phyloP scores from a whole-genome alignment of 2,329 filamentous ascomycete genomes.

The Cladosporium sp. region DNA sequence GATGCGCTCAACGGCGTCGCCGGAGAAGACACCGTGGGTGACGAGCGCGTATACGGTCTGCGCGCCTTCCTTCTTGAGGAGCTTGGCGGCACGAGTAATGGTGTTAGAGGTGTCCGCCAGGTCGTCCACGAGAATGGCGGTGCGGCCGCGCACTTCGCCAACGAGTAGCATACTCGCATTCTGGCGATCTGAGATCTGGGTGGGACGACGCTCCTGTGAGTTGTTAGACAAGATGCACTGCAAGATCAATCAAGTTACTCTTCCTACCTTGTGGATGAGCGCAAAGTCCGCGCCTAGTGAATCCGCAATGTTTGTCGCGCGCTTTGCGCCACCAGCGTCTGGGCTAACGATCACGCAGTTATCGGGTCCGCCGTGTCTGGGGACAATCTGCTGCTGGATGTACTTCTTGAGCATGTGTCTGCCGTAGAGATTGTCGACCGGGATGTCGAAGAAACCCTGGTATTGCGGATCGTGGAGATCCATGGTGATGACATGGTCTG shows the following conservation, averaged over 20 bases:
- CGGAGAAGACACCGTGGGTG: constrained; percentile 91
- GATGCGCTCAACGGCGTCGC: constrained; percentile 89
- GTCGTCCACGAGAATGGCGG: constrained; percentile 89
- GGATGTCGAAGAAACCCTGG: constrained; percentile 98
- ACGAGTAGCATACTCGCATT: constrained; percentile 90
- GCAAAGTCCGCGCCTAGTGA: constrained; percentile 91
- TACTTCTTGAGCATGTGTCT: constrained; percentile 65
- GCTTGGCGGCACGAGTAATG: constrained; percentile 89
- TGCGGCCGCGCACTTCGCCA: constrained; percentile 73
- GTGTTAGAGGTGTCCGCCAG: constrained; percentile 95
- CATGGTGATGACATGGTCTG: constrained; percentile 97
- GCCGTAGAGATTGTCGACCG: constrained; percentile 94
- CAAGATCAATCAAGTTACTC: not conserved
- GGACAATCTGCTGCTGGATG: constrained; percentile 74
- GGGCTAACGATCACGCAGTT: constrained; percentile 79
- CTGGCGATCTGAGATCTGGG: constrained; percentile 76
- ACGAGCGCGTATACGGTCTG: constrained; percentile 84
- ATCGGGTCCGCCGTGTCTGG: constrained; percentile 59
- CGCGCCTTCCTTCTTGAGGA: constrained; percentile 92
- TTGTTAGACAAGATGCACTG: constrained; percentile 20
- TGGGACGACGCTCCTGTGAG: constrained; percentile 75
- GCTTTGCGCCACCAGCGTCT: constrained; percentile 93
- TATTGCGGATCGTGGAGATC: constrained; percentile 95
- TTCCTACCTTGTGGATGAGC: constrained; percentile 87
- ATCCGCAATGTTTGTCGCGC: constrained; percentile 92